Conservation (phyloP, 2,329 filamentous ascomycete species). For the Stagonosporopsis cucurbitacearum region DNA sequence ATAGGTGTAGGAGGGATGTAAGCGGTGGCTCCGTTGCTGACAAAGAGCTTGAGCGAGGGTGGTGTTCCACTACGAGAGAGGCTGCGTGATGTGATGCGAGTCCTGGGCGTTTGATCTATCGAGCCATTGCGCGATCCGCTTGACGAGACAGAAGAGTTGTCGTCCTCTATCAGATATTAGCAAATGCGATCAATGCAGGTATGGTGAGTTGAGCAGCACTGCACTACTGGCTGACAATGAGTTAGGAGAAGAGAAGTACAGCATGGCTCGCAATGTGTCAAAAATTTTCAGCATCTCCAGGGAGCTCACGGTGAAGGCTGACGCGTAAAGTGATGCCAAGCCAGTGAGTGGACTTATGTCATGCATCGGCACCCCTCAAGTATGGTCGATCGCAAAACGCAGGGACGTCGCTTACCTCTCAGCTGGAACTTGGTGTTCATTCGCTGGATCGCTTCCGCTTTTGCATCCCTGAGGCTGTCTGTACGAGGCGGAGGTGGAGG, state of each 20-base stretch:
- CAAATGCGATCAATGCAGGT: background rate
- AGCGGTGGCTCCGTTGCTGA: constrained; percentile 50
- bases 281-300: background rate
- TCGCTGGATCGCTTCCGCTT: constrained; percentile 31
- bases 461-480: constrained; percentile 34
- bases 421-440: constrained; percentile 44
- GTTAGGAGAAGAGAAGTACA: background rate
- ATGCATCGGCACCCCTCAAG: constrained; percentile 7
- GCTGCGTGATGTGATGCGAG: constrained; percentile 40
- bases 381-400: background rate
- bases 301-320: constrained; percentile 2
- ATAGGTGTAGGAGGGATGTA: constrained; percentile 35
- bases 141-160: constrained; percentile 21
- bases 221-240: background rate
- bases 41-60: constrained; percentile 40
- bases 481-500: constrained; percentile 38
- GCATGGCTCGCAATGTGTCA: too few relatives aligned
- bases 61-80: constrained; percentile 46
- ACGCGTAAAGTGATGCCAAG: constrained; percentile 3
- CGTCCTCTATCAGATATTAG: constrained; percentile 28
- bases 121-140: constrained; percentile 29
- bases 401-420: constrained; percentile 38
- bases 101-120: constrained; percentile 28
- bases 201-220: background rate
- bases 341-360: background rate